Evolutionary conservation across 108 stramenopile genomes (phyloP), one percentile per base, ranked within the genome.

Genomic region (Cyclostephanos invisitatus): DNA sequence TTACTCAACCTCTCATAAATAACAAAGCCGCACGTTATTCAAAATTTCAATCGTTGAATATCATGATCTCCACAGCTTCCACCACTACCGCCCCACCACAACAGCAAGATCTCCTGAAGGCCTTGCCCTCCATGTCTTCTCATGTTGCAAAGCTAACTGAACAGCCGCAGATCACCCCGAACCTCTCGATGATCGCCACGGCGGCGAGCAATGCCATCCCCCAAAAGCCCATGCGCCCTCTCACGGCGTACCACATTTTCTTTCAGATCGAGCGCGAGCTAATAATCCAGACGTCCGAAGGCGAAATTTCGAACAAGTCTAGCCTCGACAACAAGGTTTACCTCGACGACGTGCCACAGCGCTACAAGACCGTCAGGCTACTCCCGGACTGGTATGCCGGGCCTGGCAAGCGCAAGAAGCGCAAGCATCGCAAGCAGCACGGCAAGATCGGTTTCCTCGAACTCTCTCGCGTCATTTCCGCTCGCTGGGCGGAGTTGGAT

Each of bases 361-460:
- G 73, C n/a, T 81, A 81, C 60, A 66, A 37, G 24, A 24, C 32
- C 64, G 71, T 74, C 27, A 67, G 67, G 58, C 80, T 81, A 12
- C 64, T 63, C 7, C 73, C 71, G 24, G 69, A 81, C 50, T 81
- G 80, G 80, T 81, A 71, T 49, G 40, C 62, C 22, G 80, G 80
- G 36, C 73, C 73, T 2, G 73, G 73, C 22, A 75, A 74, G 51
- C 65, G 74, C 12, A 59, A 62, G 32, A 81, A 81, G 38, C 77
- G 84, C 50, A 76, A 74, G 62, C 89, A 92, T 77, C 77, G 91
- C 40, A 89, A 90, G 73, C 73, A 84, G 25, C 91, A 93, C 64
- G 89, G 91, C 18, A 90, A 93, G 70, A 84, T 93, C 21, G 89
- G 88, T 10, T 93, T 93, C 70, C 75, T 82, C 9, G 91, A 93